Percentiles rank a stretch among this genome's conserved stretches.
phyloP scores from a whole-genome alignment of 2,329 filamentous ascomycete genomes.

The Claviceps sp. region DNA sequence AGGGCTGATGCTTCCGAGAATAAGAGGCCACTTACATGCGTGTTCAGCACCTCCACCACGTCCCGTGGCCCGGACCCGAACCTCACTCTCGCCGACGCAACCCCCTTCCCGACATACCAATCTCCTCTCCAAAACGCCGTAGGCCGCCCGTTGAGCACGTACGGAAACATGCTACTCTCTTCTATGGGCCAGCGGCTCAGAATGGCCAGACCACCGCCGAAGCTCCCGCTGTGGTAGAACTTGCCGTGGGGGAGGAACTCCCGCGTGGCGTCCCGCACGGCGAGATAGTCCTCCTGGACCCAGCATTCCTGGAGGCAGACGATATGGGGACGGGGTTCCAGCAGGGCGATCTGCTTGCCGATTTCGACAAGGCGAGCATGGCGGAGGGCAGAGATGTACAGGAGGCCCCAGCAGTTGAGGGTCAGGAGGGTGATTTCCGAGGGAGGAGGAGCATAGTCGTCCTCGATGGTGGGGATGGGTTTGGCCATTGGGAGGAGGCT shows the following conservation, averaged over 20 bases:
- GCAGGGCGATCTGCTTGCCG: conserved; percentile 59
- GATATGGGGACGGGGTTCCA: conserved; percentile 60
- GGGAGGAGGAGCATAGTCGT: conserved; percentile 28
- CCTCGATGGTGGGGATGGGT: background rate
- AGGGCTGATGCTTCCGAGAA: no score
- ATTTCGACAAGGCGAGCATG: conserved; percentile 71
- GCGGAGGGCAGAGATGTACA: conserved; percentile 69
- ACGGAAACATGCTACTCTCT: conserved; percentile 73
- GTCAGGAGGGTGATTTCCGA: conserved; percentile 65
- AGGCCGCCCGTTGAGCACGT: conserved; percentile 84
- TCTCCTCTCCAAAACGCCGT: conserved; percentile 90
- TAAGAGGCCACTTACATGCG: conserved; percentile 45
- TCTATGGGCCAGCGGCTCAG: conserved; percentile 86
- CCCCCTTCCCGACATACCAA: conserved; percentile 92
- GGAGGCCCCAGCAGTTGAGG: conserved; percentile 95
- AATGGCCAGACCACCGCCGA: conserved; percentile 80
- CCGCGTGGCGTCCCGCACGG: conserved; percentile 60
- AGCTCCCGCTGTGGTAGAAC: conserved; percentile 81
- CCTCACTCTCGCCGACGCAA: conserved; percentile 69
- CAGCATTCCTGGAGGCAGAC: conserved; percentile 94
- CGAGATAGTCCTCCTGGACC: conserved; percentile 71
- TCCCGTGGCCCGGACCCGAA: conserved; percentile 52
- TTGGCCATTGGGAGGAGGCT: background rate
- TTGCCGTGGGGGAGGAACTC: conserved; percentile 77
- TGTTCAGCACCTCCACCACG: conserved; percentile 80